phyloP scores from a whole-genome alignment of 164 flowering plant genomes.

The Liriodendron chinense region DNA sequence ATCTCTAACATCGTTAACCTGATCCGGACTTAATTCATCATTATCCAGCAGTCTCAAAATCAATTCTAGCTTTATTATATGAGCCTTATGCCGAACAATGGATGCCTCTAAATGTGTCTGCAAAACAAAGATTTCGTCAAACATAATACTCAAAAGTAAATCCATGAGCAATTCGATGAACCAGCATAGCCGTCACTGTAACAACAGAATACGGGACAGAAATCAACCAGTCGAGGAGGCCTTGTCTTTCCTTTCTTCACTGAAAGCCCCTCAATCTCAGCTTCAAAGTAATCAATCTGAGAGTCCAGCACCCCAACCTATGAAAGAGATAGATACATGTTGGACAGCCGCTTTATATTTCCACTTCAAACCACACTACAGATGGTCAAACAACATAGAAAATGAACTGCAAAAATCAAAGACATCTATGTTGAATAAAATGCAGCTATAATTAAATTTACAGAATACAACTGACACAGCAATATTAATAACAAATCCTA shows the following conservation, averaged over 20 bases:
- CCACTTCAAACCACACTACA: background rate
- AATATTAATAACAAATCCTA: background rate
- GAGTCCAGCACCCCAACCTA: conserved; percentile 93
- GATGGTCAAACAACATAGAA: background rate
- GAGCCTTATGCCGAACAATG: conserved; percentile 88
- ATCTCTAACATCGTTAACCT: conserved; percentile 93
- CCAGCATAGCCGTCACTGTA: background rate
- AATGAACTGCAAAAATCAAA: background rate
- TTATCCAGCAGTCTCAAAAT: conserved; percentile 92
- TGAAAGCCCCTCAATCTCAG: conserved; percentile 88
- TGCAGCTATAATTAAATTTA: background rate
- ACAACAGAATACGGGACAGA: background rate
- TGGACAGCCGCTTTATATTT: background rate
- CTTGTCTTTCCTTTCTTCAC: conserved; percentile 95
- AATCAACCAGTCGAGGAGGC: conserved; percentile 92
- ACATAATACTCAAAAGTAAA: background rate
- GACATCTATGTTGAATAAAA: background rate
- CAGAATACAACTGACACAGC: background rate
- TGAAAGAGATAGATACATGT: conserved; percentile 3
- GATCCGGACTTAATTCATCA: conserved; percentile 97
- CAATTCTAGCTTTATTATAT: conserved; percentile 88
- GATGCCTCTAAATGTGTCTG: conserved; percentile 94
- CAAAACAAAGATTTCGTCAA: conserved; percentile 8
- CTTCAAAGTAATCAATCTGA: conserved; percentile 92
- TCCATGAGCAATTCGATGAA: background rate